Evolutionary conservation across 768 basidiomycete genomes (phyloP).

Genomic region (Amanita rubescens): DNA sequence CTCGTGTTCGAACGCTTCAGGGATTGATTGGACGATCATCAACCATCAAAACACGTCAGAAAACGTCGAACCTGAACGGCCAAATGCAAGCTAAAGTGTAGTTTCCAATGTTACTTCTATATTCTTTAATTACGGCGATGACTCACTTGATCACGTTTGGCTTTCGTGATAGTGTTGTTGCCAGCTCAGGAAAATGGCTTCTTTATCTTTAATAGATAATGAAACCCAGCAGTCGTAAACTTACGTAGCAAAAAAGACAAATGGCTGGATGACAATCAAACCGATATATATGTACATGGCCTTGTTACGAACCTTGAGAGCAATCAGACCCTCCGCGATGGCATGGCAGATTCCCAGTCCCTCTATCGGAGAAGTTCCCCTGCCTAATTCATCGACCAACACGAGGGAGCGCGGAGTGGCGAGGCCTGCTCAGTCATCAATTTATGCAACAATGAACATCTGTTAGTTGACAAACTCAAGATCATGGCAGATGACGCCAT

Average conservation of each 20-base stretch:
- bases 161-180: conserved; percentile 64
- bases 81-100: conserved; percentile 59
- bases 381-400: conserved; percentile 87
- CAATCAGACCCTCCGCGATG: conserved; percentile 72
- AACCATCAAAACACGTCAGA: background rate
- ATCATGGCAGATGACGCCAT: conserved; percentile 94
- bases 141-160: conserved; percentile 77
- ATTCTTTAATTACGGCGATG: background rate
- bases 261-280: conserved; percentile 40
- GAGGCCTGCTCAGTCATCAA: conserved; percentile 39
- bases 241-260: conserved; percentile 89
- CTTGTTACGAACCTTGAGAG: conserved; percentile 46
- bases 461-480: conserved; percentile 42
- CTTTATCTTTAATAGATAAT: conserved; percentile 24
- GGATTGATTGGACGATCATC: background rate
- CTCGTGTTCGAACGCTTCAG: background rate
- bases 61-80: conserved; percentile 56
- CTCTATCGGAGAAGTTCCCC: conserved; percentile 83
- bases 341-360: conserved; percentile 80
- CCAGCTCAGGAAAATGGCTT: conserved; percentile 79
- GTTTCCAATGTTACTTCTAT: background rate
- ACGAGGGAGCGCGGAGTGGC: conserved; percentile 67
- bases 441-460: background rate
- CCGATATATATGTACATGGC: background rate
- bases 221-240: conserved; percentile 12